phyloP scores from a whole-genome alignment of 2,329 filamentous ascomycete genomes.

The Penicillium frequentans region DNA sequence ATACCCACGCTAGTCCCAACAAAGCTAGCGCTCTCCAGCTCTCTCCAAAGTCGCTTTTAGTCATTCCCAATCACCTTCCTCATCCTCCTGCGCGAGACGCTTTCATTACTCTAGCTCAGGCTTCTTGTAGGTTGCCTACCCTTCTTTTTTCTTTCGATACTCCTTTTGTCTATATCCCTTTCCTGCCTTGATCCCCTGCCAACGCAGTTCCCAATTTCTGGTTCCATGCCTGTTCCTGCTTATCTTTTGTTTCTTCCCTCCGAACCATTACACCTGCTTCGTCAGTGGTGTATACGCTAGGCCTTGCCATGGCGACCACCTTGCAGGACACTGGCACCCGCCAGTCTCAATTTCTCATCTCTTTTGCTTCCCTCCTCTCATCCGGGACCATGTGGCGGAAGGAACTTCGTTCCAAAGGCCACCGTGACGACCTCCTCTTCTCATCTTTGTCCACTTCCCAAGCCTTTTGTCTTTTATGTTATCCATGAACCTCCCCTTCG shows the following conservation, averaged over 20 bases:
- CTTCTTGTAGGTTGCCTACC: slow-evolving; percentile 46
- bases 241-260: slow-evolving; percentile 11
- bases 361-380: slow-evolving; percentile 17
- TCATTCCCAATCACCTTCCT: background rate
- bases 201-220: slow-evolving; percentile 7
- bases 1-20: background rate
- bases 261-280: slow-evolving; percentile 1
- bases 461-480: slow-evolving; percentile 21
- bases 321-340: background rate
- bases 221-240: slow-evolving; percentile 14
- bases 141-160: slow-evolving; percentile 15
- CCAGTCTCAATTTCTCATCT: slow-evolving; percentile 14
- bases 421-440: slow-evolving; percentile 18
- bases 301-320: slow-evolving; percentile 3
- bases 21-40: slow-evolving; percentile 9
- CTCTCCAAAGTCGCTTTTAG: slow-evolving; percentile 9
- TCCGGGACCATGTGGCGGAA: slow-evolving; percentile 14
- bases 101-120: slow-evolving; percentile 21
- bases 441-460: slow-evolving; percentile 22
- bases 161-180: background rate
- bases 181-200: background rate
- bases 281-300: slow-evolving; percentile 12
- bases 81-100: slow-evolving; percentile 8
- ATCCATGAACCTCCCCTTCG: slow-evolving; percentile 23
- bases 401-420: slow-evolving; percentile 14